Percentiles rank a stretch among this genome's conserved stretches.
phyloP scores from a whole-genome alignment of 495 filamentous ascomycete species.

The Glarea lozoyensis region DNA sequence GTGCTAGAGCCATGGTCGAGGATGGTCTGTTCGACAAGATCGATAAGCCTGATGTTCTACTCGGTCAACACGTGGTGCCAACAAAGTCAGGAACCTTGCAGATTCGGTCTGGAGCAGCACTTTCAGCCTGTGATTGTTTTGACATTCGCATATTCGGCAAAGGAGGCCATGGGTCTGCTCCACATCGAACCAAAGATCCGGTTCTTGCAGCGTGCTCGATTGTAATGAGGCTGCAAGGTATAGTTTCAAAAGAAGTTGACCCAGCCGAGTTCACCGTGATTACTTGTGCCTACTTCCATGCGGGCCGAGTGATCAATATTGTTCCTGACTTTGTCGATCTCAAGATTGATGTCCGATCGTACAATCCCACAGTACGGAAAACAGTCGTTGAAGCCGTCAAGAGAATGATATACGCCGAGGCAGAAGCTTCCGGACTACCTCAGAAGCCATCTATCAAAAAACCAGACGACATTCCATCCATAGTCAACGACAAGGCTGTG shows the following conservation, averaged over 20 bases:
- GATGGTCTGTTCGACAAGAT: slow-evolving; percentile 45
- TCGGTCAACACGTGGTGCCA: slow-evolving; percentile 47
- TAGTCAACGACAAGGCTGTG: slow-evolving; percentile 40
- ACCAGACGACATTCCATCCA: slow-evolving; percentile 33
- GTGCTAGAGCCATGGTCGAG: slow-evolving; percentile 49
- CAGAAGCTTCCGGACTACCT: slow-evolving; percentile 30
- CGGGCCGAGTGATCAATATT: slow-evolving; percentile 44
- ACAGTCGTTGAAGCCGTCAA: slow-evolving; percentile 33
- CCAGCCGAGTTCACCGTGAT: slow-evolving; percentile 45
- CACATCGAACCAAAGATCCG: slow-evolving; percentile 46
- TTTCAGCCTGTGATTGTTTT: slow-evolving; percentile 32
- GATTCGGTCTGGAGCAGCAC: slow-evolving; percentile 30
- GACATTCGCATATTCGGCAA: slow-evolving; percentile 37
- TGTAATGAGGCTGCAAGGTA: slow-evolving; percentile 45
- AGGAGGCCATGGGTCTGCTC: slow-evolving; percentile 42
- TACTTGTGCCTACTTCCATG: slow-evolving; percentile 42
- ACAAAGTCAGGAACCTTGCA: slow-evolving; percentile 26
- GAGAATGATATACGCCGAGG: slow-evolving; percentile 46
- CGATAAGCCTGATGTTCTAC: slow-evolving; percentile 36
- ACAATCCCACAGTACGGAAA: slow-evolving; percentile 27
- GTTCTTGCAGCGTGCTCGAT: slow-evolving; percentile 42
- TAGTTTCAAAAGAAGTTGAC: slow-evolving; percentile 43
- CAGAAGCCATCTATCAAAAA: slow-evolving; percentile 29
- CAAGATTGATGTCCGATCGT: slow-evolving; percentile 39
- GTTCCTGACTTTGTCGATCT: slow-evolving; percentile 38